These are phyloP conservation scores for Penicillium sp. DNA, from an alignment of 2,329 filamentous ascomycete genomes.

Conservation along the genomic window DNA sequence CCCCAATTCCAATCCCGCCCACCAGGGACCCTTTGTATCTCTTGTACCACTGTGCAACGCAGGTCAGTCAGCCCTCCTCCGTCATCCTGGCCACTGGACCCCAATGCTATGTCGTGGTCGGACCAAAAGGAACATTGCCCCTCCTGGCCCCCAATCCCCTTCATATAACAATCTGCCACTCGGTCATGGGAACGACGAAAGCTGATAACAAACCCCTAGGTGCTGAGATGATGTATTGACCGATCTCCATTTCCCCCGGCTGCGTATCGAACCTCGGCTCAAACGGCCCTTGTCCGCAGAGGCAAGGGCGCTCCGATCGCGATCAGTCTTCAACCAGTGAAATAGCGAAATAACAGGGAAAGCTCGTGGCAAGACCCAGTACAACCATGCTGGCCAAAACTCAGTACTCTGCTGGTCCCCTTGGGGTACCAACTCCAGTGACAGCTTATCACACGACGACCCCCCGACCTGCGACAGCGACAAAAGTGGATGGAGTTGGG, in stretches of 20 bases:
- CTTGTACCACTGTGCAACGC: conserved; percentile 8
- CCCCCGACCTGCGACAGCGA: conserved; percentile 30
- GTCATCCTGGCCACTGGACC: neutral
- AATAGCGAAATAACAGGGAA: neutral
- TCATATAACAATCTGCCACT: neutral
- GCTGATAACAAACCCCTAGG: conserved; percentile 1
- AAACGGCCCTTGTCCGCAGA: conserved; percentile 9
- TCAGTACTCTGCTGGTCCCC: conserved; percentile 34
- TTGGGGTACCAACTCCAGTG: conserved; percentile 36
- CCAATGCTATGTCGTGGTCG: neutral
- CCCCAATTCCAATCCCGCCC: conserved; percentile 15
- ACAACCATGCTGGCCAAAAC: conserved; percentile 44
- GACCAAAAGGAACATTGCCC: neutral
- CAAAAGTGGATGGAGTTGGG: conserved; percentile 34
- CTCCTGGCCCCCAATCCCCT: conserved; percentile 5
- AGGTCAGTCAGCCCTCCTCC: conserved; percentile 10
- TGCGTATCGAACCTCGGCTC: conserved; percentile 6
- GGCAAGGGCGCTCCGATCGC: conserved; percentile 8
- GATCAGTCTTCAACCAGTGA: neutral
- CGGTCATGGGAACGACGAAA: neutral
- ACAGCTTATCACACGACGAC: conserved; percentile 32
- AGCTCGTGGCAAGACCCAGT: neutral
- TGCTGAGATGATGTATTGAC: conserved; percentile 21
- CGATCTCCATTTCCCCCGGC: conserved; percentile 4
- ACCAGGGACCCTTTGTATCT: neutral